Percentiles rank a stretch among this genome's conserved stretches.
Conservation (phyloP, 495 filamentous ascomycete genomes). For the Penicillium samsonianum region DNA sequence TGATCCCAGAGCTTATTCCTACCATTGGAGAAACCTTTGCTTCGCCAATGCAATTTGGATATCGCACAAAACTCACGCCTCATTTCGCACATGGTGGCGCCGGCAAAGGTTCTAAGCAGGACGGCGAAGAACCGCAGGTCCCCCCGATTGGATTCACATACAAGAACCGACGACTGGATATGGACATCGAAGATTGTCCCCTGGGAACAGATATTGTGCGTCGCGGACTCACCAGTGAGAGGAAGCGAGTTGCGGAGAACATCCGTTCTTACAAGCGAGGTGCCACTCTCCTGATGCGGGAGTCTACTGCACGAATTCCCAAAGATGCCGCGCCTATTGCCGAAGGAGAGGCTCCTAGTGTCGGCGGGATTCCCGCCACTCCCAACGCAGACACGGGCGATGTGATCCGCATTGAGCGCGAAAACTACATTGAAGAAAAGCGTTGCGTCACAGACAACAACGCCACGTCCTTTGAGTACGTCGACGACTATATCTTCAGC, state of each 20-base stretch:
- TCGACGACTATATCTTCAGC: conserved; percentile 80
- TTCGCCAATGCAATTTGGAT: conserved; percentile 85
- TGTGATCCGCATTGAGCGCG: conserved; percentile 36
- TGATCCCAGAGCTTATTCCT: conserved; percentile 75
- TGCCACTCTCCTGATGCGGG: conserved; percentile 85
- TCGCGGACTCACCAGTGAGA: conserved; percentile 70
- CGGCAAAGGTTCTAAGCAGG: conserved; percentile 36
- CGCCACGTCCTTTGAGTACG: conserved; percentile 76
- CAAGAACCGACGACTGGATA: conserved; percentile 67
- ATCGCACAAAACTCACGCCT: conserved; percentile 94
- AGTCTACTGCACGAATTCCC: conserved; percentile 71
- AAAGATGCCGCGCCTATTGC: conserved; percentile 41
- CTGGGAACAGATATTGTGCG: conserved; percentile 86
- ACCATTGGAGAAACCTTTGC: conserved; percentile 80
- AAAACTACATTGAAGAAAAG: conserved; percentile 70
- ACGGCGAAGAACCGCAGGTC: conserved; percentile 47
- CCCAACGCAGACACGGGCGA: conserved; percentile 36
- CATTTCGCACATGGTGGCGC: conserved; percentile 70
- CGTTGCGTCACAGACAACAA: conserved; percentile 85
- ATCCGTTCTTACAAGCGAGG: conserved; percentile 73
- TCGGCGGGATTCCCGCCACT: conserved; percentile 17
- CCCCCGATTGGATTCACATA: conserved; percentile 90
- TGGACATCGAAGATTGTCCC: conserved; percentile 97
- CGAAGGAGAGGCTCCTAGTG: conserved; percentile 15
- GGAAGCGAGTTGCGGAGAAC: conserved; percentile 67